Base-by-base conservation (phyloP, 352 stramenopile genomes). In the Phytophthora agathidicida region DNA sequence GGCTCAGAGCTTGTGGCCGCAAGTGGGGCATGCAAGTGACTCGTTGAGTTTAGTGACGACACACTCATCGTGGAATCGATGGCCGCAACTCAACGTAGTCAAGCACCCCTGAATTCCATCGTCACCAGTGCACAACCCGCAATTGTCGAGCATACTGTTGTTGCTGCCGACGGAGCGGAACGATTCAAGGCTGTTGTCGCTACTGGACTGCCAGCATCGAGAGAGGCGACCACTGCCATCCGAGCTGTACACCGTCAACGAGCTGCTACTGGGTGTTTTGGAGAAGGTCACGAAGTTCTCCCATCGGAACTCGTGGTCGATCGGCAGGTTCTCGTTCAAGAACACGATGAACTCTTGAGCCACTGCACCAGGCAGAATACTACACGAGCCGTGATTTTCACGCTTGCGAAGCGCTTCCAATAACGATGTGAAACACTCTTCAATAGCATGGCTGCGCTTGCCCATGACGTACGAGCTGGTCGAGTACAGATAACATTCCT, bases 1-100 rank as follows among this genome's bases (percentile, higher is more conserved):
- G 54, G 26, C 32, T 57, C 13, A 72, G 36, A 50, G 48, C 48
- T 52, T 48, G 30, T 68, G 48, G 36, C 62, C 48, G 32, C 62
- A 72, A 0, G 50, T 65, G 2, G 77, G 77, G 45, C 77, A 90
- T 33, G 54, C 46, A 39, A 88, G 68, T n/a, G 37, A 41, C 37
- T 85, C 61, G 48, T 90, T 90, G 39, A 87, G 69, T 62, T 80
- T 83, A 14, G 61, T 41, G 5, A 90, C 45, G 16, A 82, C 64
- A 62, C 80, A 90, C 33, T 90, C 75, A 59, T 88, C 80, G 69
- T 90, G 77, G 65, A 90, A 90, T 33, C 67, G 66, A 44, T 90
- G 80, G 48, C 77, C 77, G 38, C 80, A 88, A 20, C 43, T 55
- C 19, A 88, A 24, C 20, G 65, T 73, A 27, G 73, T 75, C 24